Percentiles rank a stretch among this genome's conserved stretches.
Conservation (phyloP, 73 alveolate species). For the Paraurostyla sp. region DNA sequence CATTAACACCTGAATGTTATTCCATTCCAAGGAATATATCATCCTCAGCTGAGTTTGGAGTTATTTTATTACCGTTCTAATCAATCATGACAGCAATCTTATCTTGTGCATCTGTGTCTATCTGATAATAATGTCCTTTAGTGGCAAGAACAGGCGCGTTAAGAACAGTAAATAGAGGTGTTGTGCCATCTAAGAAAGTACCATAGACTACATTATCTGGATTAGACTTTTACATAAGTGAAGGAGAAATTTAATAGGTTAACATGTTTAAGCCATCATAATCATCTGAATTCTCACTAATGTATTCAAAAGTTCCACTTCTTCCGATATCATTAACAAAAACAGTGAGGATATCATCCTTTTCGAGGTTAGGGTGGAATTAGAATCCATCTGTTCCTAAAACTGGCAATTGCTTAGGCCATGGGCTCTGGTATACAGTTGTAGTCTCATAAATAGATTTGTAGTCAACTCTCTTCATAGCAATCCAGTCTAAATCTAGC, state of each 20-base stretch:
- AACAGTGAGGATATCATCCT: not conserved
- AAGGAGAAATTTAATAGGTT: conserved; percentile 14
- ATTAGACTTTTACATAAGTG: conserved; percentile 4
- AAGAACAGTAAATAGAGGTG: conserved; percentile 36
- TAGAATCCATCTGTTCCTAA: conserved; percentile 73
- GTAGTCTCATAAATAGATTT: not conserved
- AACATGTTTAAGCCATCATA: conserved; percentile 35
- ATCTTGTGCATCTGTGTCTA: not conserved
- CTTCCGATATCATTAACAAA: conserved; percentile 44
- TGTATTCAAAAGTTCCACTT: conserved; percentile 5
- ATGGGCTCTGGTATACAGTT: conserved; percentile 28
- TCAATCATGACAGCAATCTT: not conserved
- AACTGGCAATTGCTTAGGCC: not conserved
- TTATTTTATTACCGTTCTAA: not conserved
- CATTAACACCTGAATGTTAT: conserved; percentile 49
- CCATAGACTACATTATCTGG: conserved; percentile 36
- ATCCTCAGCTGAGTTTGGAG: conserved; percentile 9
- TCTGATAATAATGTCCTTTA: conserved; percentile 62
- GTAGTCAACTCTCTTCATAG: conserved; percentile 30
- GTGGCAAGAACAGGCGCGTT: conserved; percentile 71
- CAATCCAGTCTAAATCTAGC: conserved; percentile 23
- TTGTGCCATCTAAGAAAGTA: conserved; percentile 54
- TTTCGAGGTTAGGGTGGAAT: conserved; percentile 40
- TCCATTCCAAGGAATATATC: conserved; percentile 56
- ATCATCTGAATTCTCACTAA: not conserved